Percentiles rank a stretch among this genome's conserved stretches.
Evolutionary conservation across 2,329 filamentous ascomycete genomes (phyloP).

Genomic region (Neopestalotiopsis sp.): DNA sequence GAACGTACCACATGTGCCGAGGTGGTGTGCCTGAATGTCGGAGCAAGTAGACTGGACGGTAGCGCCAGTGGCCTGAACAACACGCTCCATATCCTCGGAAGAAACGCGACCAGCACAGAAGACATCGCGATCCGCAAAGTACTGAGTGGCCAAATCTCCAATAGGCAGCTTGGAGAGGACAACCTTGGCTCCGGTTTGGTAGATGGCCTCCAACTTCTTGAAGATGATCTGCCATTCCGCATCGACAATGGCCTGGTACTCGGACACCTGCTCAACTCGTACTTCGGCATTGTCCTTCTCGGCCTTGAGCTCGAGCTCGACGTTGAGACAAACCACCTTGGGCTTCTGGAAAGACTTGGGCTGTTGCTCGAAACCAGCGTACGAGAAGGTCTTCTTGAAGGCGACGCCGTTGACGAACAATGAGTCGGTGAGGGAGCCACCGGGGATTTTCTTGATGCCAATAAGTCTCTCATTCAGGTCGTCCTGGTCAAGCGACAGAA

Average conservation of each 20-base stretch:
- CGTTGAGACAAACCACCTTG: constrained; percentile 96
- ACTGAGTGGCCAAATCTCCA: constrained; percentile 96
- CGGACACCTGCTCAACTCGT: constrained; percentile 95
- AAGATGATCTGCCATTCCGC: constrained; percentile 99
- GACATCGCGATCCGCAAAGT: constrained; percentile 95
- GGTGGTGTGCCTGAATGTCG: constrained; percentile 86
- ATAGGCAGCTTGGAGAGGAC: constrained; percentile 97
- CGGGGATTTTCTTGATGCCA: constrained; percentile 97
- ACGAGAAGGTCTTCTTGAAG: constrained; percentile 99
- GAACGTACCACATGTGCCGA: constrained; percentile 88
- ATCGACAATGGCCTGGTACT: constrained; percentile 99
- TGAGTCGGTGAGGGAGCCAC: constrained; percentile 93
- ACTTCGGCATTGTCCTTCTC: constrained; percentile 99
- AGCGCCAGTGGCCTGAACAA: constrained; percentile 92
- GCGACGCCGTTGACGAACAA: constrained; percentile 97
- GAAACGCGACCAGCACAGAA: constrained; percentile 97
- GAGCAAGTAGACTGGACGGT: constrained; percentile 95
- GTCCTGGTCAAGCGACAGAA: constrained; percentile 92
- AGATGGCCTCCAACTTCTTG: constrained; percentile 95
- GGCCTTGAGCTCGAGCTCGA: constrained; percentile 96
- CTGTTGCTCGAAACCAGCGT: constrained; percentile 98
- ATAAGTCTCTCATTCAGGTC: constrained; percentile 98
- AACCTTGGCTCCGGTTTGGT: constrained; percentile 95
- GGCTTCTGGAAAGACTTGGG: constrained; percentile 94
- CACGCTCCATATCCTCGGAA: constrained; percentile 91